Evolutionary conservation across 1,284 basidiomycete genomes (phyloP), one percentile per base, ranked within the genome.

Genomic region (Trichosporon sp.): DNA sequence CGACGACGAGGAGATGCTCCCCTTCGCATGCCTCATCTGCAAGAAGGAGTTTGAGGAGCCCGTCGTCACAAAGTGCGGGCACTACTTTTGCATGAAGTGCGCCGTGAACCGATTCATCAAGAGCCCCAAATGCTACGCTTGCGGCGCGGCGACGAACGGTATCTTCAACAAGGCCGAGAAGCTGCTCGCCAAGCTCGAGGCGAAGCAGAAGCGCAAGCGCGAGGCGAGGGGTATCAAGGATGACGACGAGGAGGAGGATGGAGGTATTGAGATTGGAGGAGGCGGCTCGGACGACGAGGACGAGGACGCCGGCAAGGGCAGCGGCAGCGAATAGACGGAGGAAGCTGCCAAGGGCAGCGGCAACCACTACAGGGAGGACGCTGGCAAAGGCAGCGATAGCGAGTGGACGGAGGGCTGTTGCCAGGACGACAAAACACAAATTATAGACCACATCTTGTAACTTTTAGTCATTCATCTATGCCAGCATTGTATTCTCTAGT

Each of bases 21-120:
- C 96, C 2, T 99, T 98, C 77, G 95, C 96, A 11, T 99, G 96
- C 81, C 85, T 97, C 69, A 89, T 99, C 70, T 98, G 96, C 81
- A 87, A 95, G 64, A 89, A 98, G 76, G 89, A 89, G 59, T 99
- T 95, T 80, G 92, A 89, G 4, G 92, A 97, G 73, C 95, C 95
- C 5, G 86, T 99, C 68, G 91, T 94, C 60, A 99, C 96, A 19
- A 88, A 91, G 60, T 99, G 96, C 78, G 92, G 91, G 2, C 96
- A 99, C 81, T 98, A 97, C 81, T 99, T 95, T 78, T 97, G 95
- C 81, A 91, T 91, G 62, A 85, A 74, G 81, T 82, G 95, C 77
- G 95, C 95, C 9, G 92, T 97, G 79, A 90, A 91, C 80, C 87
- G 96, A 40, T 99, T 90, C 73, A 87, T 88, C 46, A 95, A 90